Evolutionary conservation across 805 yeast genomes (phyloP).

Genomic region (Kodamaea jinghongensis): DNA sequence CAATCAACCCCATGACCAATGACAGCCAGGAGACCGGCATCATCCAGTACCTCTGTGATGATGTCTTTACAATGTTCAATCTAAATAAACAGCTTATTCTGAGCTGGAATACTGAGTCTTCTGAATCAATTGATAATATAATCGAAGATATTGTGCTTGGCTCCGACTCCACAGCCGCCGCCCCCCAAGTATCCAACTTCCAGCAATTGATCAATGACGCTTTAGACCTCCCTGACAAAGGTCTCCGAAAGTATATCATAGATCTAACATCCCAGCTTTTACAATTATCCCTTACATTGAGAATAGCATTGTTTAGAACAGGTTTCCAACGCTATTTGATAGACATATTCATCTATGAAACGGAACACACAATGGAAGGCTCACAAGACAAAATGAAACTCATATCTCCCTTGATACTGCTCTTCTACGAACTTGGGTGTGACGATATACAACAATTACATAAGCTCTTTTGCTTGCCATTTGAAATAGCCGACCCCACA

Average conservation of each 20-base stretch:
- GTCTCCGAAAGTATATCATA: no score
- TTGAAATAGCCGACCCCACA: no score
- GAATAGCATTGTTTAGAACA: slow-evolving; percentile 20
- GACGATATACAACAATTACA: slow-evolving; percentile 8
- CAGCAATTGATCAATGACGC: no score
- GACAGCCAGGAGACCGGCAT: background rate
- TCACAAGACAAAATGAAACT: background rate
- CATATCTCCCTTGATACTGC: slow-evolving; percentile 13
- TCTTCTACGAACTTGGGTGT: slow-evolving; percentile 36
- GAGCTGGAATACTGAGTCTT: slow-evolving; percentile 38
- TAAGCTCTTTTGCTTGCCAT: no score
- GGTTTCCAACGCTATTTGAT: slow-evolving; percentile 21
- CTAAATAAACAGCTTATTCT: slow-evolving; percentile 27
- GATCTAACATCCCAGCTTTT: slow-evolving; percentile 12
- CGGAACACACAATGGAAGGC: background rate
- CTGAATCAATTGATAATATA: slow-evolving; percentile 13
- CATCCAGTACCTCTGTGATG: slow-evolving; percentile 18
- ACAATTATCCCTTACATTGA: slow-evolving; percentile 23
- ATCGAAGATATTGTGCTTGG: no score
- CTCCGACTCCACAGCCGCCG: no score
- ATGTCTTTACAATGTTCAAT: slow-evolving; percentile 20
- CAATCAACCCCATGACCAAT: background rate
- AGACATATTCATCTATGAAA: slow-evolving; percentile 15
- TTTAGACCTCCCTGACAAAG: no score
- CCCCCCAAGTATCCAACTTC: no score